Evolutionary conservation across 306 rosid genomes (phyloP), one percentile per base, ranked within the genome.

Genomic region (Trifolium dubium): DNA sequence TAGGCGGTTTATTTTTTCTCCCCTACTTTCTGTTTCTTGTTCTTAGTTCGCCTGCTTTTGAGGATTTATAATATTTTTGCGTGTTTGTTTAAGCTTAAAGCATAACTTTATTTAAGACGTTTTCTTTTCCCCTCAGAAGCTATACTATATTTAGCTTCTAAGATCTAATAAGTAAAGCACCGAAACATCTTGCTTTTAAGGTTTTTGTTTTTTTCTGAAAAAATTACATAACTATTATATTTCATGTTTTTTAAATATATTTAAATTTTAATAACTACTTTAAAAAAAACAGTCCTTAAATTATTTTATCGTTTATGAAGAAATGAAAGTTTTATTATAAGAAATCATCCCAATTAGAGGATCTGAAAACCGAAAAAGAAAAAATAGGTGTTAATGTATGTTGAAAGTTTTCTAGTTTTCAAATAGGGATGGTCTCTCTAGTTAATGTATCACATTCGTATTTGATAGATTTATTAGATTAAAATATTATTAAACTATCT

Each of bases 41-140:
- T 66, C 19, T 73, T 66, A 5, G 19, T 46, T 58, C 17, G 49
- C 29, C 19, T 73, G 59, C 60, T 60, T 34, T 59, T 68, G 50
- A 58, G 19, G 37, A 73, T 63, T 63, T 64, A 17, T 62, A 12
- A 8, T 44, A 43, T 19, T 69, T 69, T 56, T 17, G 31, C 59
- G 1, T 69, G 46, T 49, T 50, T 3, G 5, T 67, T 44, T 44
- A 28, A 69, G 63, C 34, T 14, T 13, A 47, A 32, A 62, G 1
- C 23, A 60, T 43, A 1, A 46, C 13, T 10, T 34, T 15, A 14
- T 35, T 62, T 23, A 46, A 47, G 72, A 12, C 2, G 1, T 12
- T 44, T 12, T 44, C 15, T 12, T 44, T 44, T 12, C 50, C 15
- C 50, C 6, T 44, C 15, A 4, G 50, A 13, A 44, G 50, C n/a